Base-by-base conservation (phyloP, 1,284 basidiomycete species). In the Naganishia sp. region DNA sequence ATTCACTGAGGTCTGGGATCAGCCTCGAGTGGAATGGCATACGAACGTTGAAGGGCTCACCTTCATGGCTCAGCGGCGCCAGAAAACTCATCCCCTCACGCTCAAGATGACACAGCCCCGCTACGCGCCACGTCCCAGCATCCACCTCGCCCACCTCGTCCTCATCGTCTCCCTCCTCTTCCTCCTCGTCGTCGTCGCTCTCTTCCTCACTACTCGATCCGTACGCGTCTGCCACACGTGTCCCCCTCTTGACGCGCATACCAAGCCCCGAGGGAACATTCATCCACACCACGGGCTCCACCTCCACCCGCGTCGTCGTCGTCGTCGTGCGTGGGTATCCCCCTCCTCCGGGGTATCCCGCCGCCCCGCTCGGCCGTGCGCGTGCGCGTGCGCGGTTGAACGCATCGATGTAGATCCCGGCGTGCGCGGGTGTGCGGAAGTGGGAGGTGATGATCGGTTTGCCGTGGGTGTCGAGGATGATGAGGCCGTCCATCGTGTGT, bases 341-440 rank as follows among this genome's bases (percentile, higher is more conserved):
- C 11, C n/a, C 33, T 49, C 43, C 33, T 44, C 42, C n/a, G 44
- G 50, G 39, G 25, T 25, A 54, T 21, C 31, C 50, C 11, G 25
- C 49, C 43, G 18, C 39, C 44, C n/a, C 33, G 50, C 71, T 72
- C 44, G 84, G 81, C 6, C 36, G 7, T 9, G 36, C 36, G 69
- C 86, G 86, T 44, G 84, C 79, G 21, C 89, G 79, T 0, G 89
- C 89, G 67, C 85, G 86, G 75, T 90, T 92, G 73, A 91, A 84
- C 7, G 91, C 87, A 76, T 94, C 92, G 70, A 93, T 88, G 77
- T 94, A 91, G 7, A 94, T 81, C 11, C 93, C 94, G 0, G 88
- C 86, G 0, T 89, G 80, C 11, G 89, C 84, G 57, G 86, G 86
- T 23, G 88, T 86, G 66, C 90, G 87, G 80, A 96, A 97, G 60